Evolutionary conservation across 768 basidiomycete genomes (phyloP).

Genomic region (Russula olivacea): DNA sequence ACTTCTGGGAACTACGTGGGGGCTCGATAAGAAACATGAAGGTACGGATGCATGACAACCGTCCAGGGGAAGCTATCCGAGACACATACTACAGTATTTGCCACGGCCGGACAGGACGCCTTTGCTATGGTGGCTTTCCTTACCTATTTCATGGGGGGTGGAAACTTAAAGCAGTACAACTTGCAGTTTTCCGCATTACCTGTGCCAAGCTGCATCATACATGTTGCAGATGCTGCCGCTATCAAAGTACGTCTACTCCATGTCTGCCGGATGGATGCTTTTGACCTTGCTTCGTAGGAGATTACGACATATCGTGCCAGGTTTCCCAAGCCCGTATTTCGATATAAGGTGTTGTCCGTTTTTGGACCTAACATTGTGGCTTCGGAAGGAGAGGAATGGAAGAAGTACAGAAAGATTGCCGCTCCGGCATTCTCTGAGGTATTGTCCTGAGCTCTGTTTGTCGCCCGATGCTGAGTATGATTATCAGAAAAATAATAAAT

Average conservation of each 20-base stretch:
- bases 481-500: slow-evolving; percentile 33
- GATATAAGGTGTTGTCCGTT: slow-evolving; percentile 40
- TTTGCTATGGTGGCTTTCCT: background rate
- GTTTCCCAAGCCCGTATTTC: slow-evolving; percentile 51
- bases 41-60: too few species aligned
- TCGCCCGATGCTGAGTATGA: background rate
- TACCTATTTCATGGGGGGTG: background rate
- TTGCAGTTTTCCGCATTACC: slow-evolving; percentile 10
- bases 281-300: slow-evolving; percentile 37
- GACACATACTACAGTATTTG: slow-evolving; percentile 12
- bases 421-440: slow-evolving; percentile 63
- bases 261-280: background rate
- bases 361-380: slow-evolving; percentile 59
- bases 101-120: slow-evolving; percentile 13
- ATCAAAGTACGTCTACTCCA: slow-evolving; percentile 8
- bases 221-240: slow-evolving; percentile 17
- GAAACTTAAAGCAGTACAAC: background rate
- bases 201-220: background rate
- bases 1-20: background rate
- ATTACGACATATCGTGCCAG: slow-evolving; percentile 42
- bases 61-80: background rate
- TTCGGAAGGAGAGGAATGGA: slow-evolving; percentile 61
- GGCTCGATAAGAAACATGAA: too few species aligned
- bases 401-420: slow-evolving; percentile 54
- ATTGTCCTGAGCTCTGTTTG: background rate